Conservation (phyloP, 2,329 filamentous ascomycete genomes). For the Cryoendolithus antarcticus region DNA sequence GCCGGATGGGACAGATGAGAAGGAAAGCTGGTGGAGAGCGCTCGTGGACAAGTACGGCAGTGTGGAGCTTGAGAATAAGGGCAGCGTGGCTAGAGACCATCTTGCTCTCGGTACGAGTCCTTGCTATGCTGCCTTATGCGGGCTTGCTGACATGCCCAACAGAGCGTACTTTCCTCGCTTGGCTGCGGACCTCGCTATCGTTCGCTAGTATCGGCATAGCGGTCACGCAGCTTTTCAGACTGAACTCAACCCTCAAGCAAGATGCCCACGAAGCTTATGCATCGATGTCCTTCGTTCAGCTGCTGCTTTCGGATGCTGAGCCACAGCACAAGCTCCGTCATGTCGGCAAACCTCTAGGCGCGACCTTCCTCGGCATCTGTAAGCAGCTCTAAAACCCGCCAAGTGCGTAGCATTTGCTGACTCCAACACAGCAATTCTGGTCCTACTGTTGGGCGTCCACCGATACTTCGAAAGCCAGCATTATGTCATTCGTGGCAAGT, state of each 20-base stretch:
- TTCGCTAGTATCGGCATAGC: slow-evolving; percentile 76
- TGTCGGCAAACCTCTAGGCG: slow-evolving; percentile 61
- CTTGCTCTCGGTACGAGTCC: slow-evolving; percentile 54
- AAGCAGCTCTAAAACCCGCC: slow-evolving; percentile 6
- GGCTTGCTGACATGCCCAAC: slow-evolving; percentile 6
- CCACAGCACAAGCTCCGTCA: slow-evolving; percentile 25
- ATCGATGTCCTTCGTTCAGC: slow-evolving; percentile 3
- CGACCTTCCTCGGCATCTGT: slow-evolving; percentile 59
- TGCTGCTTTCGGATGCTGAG: slow-evolving; percentile 4
- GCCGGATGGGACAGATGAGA: slow-evolving; percentile 11
- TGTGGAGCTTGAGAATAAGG: slow-evolving; percentile 75
- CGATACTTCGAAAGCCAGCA: slow-evolving; percentile 67
- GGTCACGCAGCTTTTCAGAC: slow-evolving; percentile 71
- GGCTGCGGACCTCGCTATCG: slow-evolving; percentile 68
- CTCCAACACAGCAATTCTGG: slow-evolving; percentile 45
- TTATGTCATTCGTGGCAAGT: slow-evolving; percentile 70
- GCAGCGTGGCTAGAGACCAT: slow-evolving; percentile 71
- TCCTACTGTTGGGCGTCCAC: slow-evolving; percentile 64
- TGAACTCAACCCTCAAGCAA: slow-evolving; percentile 52
- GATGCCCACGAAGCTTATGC: slow-evolving; percentile 5
- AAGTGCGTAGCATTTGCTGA: background rate
- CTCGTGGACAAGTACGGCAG: slow-evolving; percentile 48
- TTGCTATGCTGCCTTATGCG: background rate
- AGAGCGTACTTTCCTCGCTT: slow-evolving; percentile 79
- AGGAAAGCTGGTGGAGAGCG: slow-evolving; percentile 39